Evolutionary conservation across 129 eudicot species (phyloP), one percentile per base, ranked within the genome.

Genomic region (Flaveria sonorensis): DNA sequence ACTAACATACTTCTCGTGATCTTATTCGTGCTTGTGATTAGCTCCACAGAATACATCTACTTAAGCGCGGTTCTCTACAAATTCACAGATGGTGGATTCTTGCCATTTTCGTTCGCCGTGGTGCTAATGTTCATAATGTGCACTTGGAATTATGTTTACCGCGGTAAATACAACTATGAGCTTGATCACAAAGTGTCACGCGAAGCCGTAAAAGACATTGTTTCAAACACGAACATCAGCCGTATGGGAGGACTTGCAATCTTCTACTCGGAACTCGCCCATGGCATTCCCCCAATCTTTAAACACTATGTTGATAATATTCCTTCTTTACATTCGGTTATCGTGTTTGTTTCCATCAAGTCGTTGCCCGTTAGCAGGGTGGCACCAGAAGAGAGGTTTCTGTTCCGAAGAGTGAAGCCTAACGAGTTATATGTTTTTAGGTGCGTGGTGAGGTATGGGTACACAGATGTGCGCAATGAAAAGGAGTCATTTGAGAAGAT

Each of bases 251-350:
- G 97, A 11, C 72, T 91, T 9, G 92, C 94, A 11, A 75, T 91
- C 42, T 91, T 91, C 75, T 88, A 92, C 81, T 92, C 95, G 1
- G 97, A 89, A 74, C 85, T 91, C 6, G 95, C 88, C 2, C 97
- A 89, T 12, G 97, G 97, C 0, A 89, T 91, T 51, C 97, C 92
- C 7, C 97, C 97, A 0, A 89, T 92, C 32, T 92, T 92, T 76
- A 77, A 83, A 73, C 91, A 92, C 42, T 92, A 92, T 46, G 68
- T 86, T 19, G 87, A 74, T 3, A 92, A 89, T 46, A 87, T 89
- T 1, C 95, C 89, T 0, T 89, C 92, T 14, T 72, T 91, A 2
- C 92, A 89, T 74, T 89, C 92, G 13, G 85, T 87, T n/a, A 82
- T 89, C 2, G 90, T 91, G 6, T 91, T 91, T 13, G 95, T 89